Base-by-base conservation (phyloP, 768 basidiomycete species). In the Rhizopogon sp. region DNA sequence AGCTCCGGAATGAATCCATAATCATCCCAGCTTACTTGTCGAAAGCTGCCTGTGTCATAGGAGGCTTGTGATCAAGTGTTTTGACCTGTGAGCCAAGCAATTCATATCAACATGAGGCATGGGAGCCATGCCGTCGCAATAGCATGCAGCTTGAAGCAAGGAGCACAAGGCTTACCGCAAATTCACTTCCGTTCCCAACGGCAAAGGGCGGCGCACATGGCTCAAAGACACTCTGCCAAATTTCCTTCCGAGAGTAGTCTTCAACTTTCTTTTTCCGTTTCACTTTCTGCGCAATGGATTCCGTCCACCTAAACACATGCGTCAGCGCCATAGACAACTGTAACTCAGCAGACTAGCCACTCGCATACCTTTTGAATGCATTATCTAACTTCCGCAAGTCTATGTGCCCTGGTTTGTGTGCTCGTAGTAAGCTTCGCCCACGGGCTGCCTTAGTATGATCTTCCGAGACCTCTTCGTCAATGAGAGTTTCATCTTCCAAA, bases 271-370 rank as follows among this genome's bases (percentile, higher is more conserved):
- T 87, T 72, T 88, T 90, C 54, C 87, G 81, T 61, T 87, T 88
- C 50, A 93, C 82, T 70, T 88, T 90, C 72, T 90, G 85, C 1
- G 90, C 86, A 61, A 93, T 92, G 52, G 86, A 87, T 62, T 88
- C 84, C 11, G 90, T 93, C 90, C 90, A 93, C 65, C 88, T 89
- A 54, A 14, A 39, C 40, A 57, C 25, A 20, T 42, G 10, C 52
- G 43, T 9, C 40, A 47, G 46, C 33, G 44, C 52, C 49, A 58
- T 33, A 40, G 37, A 33, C 29, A 50, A 17, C 52, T 37, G 41
- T n/a, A 46, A 33, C 51, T 8, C 22, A 41, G 41, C 33, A 25
- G 40, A 31, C 56, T 20, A 14, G 22, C 20, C 33, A 4, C 25
- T 9, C 43, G 42, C 74, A 41, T 46, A 84, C 85, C 88, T 79